Percentiles rank a stretch among this genome's conserved stretches.
These are phyloP conservation scores for Metschnikowia koreensis DNA, from an alignment of 805 yeast genomes.

Conservation along the genomic window DNA sequence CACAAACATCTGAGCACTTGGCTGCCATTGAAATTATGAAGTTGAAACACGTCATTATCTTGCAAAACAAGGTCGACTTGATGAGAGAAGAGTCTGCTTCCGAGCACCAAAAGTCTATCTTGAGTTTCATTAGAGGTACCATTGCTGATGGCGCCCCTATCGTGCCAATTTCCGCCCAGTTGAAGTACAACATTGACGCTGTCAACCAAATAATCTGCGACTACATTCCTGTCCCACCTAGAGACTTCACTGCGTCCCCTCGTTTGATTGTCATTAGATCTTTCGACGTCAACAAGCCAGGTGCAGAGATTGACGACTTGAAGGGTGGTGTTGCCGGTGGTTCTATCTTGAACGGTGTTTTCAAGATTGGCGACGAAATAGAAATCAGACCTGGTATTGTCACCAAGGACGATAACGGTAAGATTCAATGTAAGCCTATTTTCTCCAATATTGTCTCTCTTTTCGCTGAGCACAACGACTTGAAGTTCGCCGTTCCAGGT, in stretches of 20 bases:
- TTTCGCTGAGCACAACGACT: conserved; percentile 96
- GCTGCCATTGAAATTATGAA: conserved; percentile 99
- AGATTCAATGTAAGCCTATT: conserved; percentile 93
- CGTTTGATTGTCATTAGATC: conserved; percentile 96
- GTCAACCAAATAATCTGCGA: conserved; percentile 95
- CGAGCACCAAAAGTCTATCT: conserved; percentile 91
- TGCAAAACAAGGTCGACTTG: conserved; percentile 97
- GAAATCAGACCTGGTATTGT: conserved; percentile 99
- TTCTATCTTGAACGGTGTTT: conserved; percentile 93
- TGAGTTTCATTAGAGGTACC: conserved; percentile 93
- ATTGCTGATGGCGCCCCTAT: conserved; percentile 99
- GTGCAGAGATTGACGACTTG: conserved; percentile 93
- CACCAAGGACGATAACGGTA: conserved; percentile 83
- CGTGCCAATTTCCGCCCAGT: conserved; percentile 97
- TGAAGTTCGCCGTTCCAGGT: conserved; percentile 99
- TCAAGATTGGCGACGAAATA: conserved; percentile 95
- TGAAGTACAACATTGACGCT: conserved; percentile 97
- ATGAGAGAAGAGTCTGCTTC: conserved; percentile 96
- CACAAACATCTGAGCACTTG: conserved; percentile 98
- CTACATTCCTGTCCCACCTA: conserved; percentile 91
- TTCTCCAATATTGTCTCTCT: conserved; percentile 90
- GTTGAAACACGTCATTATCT: conserved; percentile 89
- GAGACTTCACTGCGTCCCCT: conserved; percentile 94
- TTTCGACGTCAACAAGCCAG: conserved; percentile 98
- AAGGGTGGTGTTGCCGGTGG: conserved; percentile 99